Base-by-base conservation (phyloP, 139 green algal species). In the Haematococcus sp. region DNA sequence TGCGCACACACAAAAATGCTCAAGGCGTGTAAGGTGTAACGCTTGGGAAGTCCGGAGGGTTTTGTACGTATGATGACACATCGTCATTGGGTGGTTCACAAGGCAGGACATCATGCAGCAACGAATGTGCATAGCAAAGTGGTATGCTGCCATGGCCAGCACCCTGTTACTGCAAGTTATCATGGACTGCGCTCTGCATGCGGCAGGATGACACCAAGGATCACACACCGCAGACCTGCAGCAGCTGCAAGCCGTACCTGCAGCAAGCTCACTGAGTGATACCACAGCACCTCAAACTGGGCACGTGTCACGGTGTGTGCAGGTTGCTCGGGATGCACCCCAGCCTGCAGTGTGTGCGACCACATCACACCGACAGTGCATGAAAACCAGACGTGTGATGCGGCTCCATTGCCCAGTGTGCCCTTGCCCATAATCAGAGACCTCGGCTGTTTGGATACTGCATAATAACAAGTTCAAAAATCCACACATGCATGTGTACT, bases 281-380 rank as follows among this genome's bases (percentile, higher is more conserved):
- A 69, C 86, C 86, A 91, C 1, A 93, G 49, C 3, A 25, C 7
- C 4, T 94, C 87, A 70, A 92, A 94, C 7, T 74, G 32, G 19
- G 75, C 76, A 32, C 88, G 65, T 54, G 59, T 74, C 27, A 94
- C 27, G 2, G 60, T 87, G 69, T 73, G 55, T 1, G 76, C 83
- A 0, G 89, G 89, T 75, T 89, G 79, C 83, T 97, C 92, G 2
- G 92, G 92, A 61, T 97, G 92, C 44, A 97, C 78, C 1, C 83
- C 71, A 28, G 89, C 83, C 80, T 91, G 56, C 27, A n/a, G 56
- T 35, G 25, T 34, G 56, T 17, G 3, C 3, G 25, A 33, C 20
- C n/a, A 34, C 4, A 31, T n/a, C 54, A 61, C 4, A n/a, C 54
- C n/a, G n/a, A n/a, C n/a, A n/a, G n/a, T n/a, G n/a, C n/a, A n/a